Evolutionary conservation across 2,329 filamentous ascomycete genomes (phyloP), one percentile per base, ranked within the genome.

Genomic region (Ceratocystis albifundus): DNA sequence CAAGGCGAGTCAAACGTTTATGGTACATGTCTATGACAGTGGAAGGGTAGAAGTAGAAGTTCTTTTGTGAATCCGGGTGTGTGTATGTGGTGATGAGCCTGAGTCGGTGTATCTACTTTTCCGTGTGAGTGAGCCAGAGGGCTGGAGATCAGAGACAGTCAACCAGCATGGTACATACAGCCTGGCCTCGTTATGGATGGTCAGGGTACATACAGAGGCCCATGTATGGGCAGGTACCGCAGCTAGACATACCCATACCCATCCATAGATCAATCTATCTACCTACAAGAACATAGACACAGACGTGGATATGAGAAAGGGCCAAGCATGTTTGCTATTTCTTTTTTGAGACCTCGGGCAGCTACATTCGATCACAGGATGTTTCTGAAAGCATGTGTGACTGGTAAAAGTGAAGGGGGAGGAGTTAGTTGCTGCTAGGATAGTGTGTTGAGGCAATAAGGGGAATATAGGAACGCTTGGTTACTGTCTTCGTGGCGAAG

Each of bases 1-100:
- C 15, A 63, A 50, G 46, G 28, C n/a, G 22, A 62, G 17, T 44
- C 44, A 63, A 63, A 32, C 45, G 59, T 44, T 30, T 61, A 61
- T 61, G 28, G 20, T 61, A 41, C 36, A 61, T 44, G 15, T 45
- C 59, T 61, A 22, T 41, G 32, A 61, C 45, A 8, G 59, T 10
- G 59, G 12, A 1, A 30, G 53, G 53, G 53, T 57, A 15, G 4
- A 15, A 15, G 22, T 30, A 32, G 30, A 28, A 57, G 53, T 12
- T 32, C 36, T 46, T 44, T n/a, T 61, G 57, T 61, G 20, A 50
- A 50, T 15, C 3, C 4, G 36, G 36, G 36, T 41, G 36, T 41
- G 12, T 41, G 10, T 41, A 3, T 41, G 36, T 41, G 36, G 36
- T 41, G 36, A 41, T 41, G 10, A 41, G 36, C 15, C 36, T 41